Evolutionary conservation across 495 filamentous ascomycete species (phyloP).

Genomic region (Durotheca rogersii): DNA sequence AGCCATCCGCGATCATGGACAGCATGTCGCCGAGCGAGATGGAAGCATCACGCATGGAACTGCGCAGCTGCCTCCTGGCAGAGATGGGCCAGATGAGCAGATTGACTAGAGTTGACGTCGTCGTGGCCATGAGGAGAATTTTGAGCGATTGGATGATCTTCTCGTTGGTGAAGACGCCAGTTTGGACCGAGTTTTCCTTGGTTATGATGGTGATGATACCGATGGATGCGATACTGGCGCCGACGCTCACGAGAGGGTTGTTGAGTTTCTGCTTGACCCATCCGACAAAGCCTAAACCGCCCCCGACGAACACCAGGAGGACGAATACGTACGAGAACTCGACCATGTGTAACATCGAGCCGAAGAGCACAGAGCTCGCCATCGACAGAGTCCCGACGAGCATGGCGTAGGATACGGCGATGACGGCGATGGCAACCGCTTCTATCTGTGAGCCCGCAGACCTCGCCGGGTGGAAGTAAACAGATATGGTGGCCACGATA

Average conservation of each 20-base stretch:
- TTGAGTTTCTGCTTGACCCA: constrained; percentile 89
- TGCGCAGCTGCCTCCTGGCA: constrained; percentile 71
- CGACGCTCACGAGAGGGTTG: constrained; percentile 86
- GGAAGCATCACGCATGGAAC: constrained; percentile 73
- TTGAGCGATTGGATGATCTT: constrained; percentile 88
- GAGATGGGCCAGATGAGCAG: constrained; percentile 78
- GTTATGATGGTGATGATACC: constrained; percentile 90
- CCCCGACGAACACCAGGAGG: constrained; percentile 83
- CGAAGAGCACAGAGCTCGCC: constrained; percentile 77
- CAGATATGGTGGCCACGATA: constrained; percentile 87
- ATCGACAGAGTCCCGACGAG: constrained; percentile 83
- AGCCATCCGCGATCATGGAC: constrained; percentile 77
- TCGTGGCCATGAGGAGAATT: constrained; percentile 85
- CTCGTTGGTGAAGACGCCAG: constrained; percentile 71
- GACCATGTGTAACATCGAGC: constrained; percentile 60
- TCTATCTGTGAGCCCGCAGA: constrained; percentile 89
- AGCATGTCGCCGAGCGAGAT: constrained; percentile 79
- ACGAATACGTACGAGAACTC: constrained; percentile 77
- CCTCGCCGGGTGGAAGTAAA: constrained; percentile 96
- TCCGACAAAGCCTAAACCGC: constrained; percentile 84
- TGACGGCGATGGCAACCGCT: constrained; percentile 76
- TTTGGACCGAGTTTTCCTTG: constrained; percentile 85
- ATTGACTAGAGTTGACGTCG: constrained; percentile 72
- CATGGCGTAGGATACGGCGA: constrained; percentile 81
- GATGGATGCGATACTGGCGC: constrained; percentile 85